These are phyloP conservation scores for Aurinia saxatilis DNA, from an alignment of 345 rosid genomes.

Conservation along the genomic window DNA sequence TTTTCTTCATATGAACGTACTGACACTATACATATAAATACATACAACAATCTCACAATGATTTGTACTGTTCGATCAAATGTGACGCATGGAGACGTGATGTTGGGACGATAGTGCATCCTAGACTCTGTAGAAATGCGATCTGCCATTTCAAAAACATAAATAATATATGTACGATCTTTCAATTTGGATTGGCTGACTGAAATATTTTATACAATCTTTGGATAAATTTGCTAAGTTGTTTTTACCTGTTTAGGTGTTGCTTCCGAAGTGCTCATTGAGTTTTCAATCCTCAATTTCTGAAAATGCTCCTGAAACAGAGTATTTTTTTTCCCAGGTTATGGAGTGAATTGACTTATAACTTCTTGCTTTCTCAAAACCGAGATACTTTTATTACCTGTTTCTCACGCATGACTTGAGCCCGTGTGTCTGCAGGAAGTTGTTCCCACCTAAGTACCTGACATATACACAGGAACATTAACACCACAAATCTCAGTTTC, in stretches of 20 bases:
- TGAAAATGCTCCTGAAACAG: constrained; percentile 72
- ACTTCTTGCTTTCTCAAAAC: not conserved
- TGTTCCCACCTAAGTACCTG: constrained; percentile 88
- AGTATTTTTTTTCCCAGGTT: not conserved
- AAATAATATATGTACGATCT: not conserved
- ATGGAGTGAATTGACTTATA: not conserved
- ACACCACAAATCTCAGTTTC: not conserved
- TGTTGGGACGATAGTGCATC: constrained; percentile 71
- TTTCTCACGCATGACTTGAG: constrained; percentile 81
- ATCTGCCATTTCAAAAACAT: constrained; percentile 34
- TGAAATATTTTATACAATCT: not conserved
- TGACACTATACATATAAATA: not conserved
- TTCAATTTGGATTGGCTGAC: not conserved
- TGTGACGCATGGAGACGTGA: constrained; percentile 91
- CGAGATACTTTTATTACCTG: constrained; percentile 41
- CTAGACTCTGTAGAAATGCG: constrained; percentile 65
- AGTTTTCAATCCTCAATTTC: constrained; percentile 72
- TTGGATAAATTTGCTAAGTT: not conserved
- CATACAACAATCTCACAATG: constrained; percentile 37
- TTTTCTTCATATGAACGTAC: no score
- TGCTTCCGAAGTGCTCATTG: constrained; percentile 75
- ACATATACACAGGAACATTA: not conserved
- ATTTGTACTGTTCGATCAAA: constrained; percentile 85
- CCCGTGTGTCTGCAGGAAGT: constrained; percentile 80
- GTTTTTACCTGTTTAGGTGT: constrained; percentile 74